These are phyloP conservation scores for Epichloe bromicola DNA, from an alignment of 2,329 filamentous ascomycete genomes.

Conservation along the genomic window DNA sequence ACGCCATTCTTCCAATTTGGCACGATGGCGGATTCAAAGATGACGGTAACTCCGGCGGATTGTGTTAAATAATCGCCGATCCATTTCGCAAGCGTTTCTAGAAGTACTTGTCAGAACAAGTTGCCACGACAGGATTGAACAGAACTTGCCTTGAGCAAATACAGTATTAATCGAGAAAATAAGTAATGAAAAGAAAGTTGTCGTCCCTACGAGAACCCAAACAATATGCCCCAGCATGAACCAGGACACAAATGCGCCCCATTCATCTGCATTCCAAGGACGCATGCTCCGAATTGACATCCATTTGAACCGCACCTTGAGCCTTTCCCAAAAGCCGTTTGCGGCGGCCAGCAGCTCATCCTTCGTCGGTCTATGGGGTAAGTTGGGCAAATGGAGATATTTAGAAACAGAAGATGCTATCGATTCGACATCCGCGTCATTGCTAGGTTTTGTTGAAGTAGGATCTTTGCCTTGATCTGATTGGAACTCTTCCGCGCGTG, in stretches of 20 bases:
- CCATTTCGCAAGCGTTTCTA: slow-evolving; percentile 85
- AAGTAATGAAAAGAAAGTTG: slow-evolving; percentile 86
- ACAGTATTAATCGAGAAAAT: slow-evolving; percentile 93
- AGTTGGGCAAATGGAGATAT: slow-evolving; percentile 49
- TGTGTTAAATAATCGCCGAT: slow-evolving; percentile 91
- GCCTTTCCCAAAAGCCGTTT: slow-evolving; percentile 80
- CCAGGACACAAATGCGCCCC: slow-evolving; percentile 89
- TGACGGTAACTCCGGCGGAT: slow-evolving; percentile 81
- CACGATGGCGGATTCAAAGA: slow-evolving; percentile 96
- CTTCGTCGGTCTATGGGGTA: slow-evolving; percentile 81
- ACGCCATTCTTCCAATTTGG: slow-evolving; percentile 92
- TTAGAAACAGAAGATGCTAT: slow-evolving; percentile 41
- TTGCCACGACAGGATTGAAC: neutral
- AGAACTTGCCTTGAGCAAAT: slow-evolving; percentile 66
- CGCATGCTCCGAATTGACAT: slow-evolving; percentile 86
- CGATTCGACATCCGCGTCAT: slow-evolving; percentile 21
- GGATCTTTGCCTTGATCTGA: neutral
- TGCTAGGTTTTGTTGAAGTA: slow-evolving; percentile 4
- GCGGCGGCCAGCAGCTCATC: slow-evolving; percentile 87
- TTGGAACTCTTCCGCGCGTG: neutral
- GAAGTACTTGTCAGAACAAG: slow-evolving; percentile 9
- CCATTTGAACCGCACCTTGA: slow-evolving; percentile 95
- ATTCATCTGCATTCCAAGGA: slow-evolving; percentile 93
- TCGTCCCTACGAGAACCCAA: slow-evolving; percentile 94
- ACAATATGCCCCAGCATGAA: slow-evolving; percentile 84